Base-by-base conservation (phyloP, 768 basidiomycete genomes). In the Rhodosporidiobolus odoratus region DNA sequence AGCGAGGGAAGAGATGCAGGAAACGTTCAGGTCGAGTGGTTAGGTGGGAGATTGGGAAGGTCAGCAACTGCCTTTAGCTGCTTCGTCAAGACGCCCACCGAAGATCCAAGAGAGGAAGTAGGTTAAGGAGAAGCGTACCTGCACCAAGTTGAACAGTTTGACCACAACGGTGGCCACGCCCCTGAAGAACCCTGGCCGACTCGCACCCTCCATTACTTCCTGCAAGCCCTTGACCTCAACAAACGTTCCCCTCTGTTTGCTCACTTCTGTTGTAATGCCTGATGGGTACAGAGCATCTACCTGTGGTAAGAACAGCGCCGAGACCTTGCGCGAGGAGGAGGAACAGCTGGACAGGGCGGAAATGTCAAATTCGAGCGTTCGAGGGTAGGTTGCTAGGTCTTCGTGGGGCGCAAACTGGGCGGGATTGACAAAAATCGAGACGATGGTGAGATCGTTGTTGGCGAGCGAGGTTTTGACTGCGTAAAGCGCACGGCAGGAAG, bases 391-490 rank as follows among this genome's bases (percentile, higher is more conserved):
- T 35, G 84, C 84, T 5, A 98, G 86, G 78, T 98, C 96, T 81
- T 99, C 96, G 73, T 92, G 87, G 0, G 92, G 94, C 2, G 95
- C 91, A 76, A 99, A 99, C 79, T 98, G 94, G 5, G 94, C 89
- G 0, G 96, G 96, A 78, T 99, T 98, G 68, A 99, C 94, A 79
- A 97, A 99, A 75, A 99, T 91, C 35, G 94, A 96, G 68, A 97
- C 82, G 75, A 97, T 86, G 0, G 96, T 98, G 48, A 88, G 80
- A 66, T 92, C 90, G 77, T 94, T 93, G 65, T 87, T 84, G 3
- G 80, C 78, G 6, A 98, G 83, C 0, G 91, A 93, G 59, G 83
- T 83, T 67, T 85, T 83, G 32, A 98, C 95, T 98, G 78, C 4
- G 47, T 34, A 35, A 7, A 32, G 30, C n/a, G n/a, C n/a, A n/a